Evolutionary conservation across 352 stramenopile species (phyloP), one percentile per base, ranked within the genome.

Genomic region (Globisporangium irregulare): DNA sequence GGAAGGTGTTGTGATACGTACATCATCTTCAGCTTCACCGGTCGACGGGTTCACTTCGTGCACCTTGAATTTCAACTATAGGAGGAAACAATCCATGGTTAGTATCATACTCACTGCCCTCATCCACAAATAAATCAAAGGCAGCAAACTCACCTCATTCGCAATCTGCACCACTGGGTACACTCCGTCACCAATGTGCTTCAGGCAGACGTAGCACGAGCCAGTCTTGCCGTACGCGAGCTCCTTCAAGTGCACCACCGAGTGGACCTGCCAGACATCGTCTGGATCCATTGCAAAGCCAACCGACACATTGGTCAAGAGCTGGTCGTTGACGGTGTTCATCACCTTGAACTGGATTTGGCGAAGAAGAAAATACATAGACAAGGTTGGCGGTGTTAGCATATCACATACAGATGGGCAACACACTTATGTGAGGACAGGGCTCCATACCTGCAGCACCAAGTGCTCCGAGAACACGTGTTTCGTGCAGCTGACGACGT

Each of bases 271-370:
- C 84, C 96, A 99, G 43, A 96, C 75, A 53, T 98, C 94, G 29
- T 96, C 91, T 29, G 84, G 84, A 58, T 98, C 92, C 77, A 93
- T 90, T 7, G 91, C 87, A 56, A 97, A 90, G 48, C 97, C 94
- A 34, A 99, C 84, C 6, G 82, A 95, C 24, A 98, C 93, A 71
- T 99, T 96, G 3, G 93, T 89, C 62, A 99, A 81, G 34, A 98
- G 83, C 84, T 99, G 97, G 66, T 99, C 96, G 61, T 98, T 97
- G 60, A 99, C 96, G 0, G 98, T 99, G 86, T 99, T 99, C 59
- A 97, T 87, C 65, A 99, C 92, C 51, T 89, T 92, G 74, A 99
- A 99, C 85, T 99, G 86, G 24, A 98, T 71, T 41, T 22, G 64
- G 27, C 50, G 24, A 34, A 14, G 12, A 34, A 14, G 4, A n/a